phyloP scores from a whole-genome alignment of 495 filamentous ascomycete species.

The Daldinia grandis region DNA sequence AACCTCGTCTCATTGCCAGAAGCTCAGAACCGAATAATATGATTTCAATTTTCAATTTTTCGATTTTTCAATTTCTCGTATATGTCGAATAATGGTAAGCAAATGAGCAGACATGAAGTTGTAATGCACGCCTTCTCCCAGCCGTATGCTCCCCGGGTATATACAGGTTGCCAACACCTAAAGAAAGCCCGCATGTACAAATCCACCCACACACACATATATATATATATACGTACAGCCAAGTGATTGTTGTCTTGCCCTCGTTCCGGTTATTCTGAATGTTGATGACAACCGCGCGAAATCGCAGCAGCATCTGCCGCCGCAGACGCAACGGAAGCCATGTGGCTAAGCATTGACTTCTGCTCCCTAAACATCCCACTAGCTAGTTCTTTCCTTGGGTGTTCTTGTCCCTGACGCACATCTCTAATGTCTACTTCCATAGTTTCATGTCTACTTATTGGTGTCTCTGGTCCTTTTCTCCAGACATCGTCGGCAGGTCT shows the following conservation, averaged over 20 bases:
- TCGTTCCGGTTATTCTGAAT: conserved; percentile 29
- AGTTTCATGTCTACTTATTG: conserved; percentile 30
- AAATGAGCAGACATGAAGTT: background rate
- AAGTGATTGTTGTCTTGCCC: background rate
- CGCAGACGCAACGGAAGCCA: conserved; percentile 45
- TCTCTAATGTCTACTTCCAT: conserved; percentile 43
- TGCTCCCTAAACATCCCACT: conserved; percentile 26
- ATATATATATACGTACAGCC: conserved; percentile 26
- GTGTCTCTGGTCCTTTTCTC: conserved; percentile 40
- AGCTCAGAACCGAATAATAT: background rate
- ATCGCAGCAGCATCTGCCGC: conserved; percentile 44
- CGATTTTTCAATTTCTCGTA: background rate
- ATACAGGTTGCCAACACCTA: conserved; percentile 9
- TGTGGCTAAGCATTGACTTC: conserved; percentile 43
- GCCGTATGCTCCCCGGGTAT: conserved; percentile 12
- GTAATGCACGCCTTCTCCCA: background rate
- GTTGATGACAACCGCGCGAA: conserved; percentile 34
- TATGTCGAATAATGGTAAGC: background rate
- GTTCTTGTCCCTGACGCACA: conserved; percentile 33
- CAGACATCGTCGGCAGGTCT: conserved; percentile 43
- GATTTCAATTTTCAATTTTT: background rate
- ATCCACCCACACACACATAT: background rate
- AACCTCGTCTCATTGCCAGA: background rate
- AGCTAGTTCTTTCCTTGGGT: conserved; percentile 31
- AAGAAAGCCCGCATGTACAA: background rate